Evolutionary conservation across 345 rosid species (phyloP).

Genomic region (Citrus unshiu): DNA sequence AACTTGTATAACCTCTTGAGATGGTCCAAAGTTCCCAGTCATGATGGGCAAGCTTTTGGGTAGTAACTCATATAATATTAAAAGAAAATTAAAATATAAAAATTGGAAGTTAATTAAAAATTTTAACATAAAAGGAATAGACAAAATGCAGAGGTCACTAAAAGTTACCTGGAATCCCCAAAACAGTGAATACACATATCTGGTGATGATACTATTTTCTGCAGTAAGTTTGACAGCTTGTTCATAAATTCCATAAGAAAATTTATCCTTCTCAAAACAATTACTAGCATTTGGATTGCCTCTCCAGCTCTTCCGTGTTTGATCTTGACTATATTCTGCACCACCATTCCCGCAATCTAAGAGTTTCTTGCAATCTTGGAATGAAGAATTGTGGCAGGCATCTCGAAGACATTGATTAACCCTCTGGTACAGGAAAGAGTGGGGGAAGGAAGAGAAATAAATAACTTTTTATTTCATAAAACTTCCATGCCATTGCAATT

Average conservation of each 20-base stretch:
- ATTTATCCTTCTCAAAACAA: constrained; percentile 44
- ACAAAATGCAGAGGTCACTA: neutral
- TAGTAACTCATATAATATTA: neutral
- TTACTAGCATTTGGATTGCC: constrained; percentile 27
- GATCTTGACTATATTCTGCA: accelerated
- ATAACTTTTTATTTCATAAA: neutral
- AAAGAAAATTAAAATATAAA: neutral
- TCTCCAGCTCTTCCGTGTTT: constrained; percentile 26
- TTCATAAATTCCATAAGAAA: constrained; percentile 56
- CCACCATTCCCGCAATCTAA: constrained; percentile 53
- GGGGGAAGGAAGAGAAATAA: neutral
- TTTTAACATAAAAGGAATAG: neutral
- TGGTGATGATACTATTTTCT: constrained; percentile 30
- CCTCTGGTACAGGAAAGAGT: constrained; percentile 48
- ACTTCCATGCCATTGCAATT: neutral
- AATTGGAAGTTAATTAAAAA: neutral
- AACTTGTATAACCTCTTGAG: neutral
- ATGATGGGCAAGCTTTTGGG: neutral
- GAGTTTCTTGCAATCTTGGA: constrained; percentile 25
- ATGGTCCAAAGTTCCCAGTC: neutral
- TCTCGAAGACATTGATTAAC: constrained; percentile 78
- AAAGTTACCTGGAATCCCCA: constrained; percentile 92
- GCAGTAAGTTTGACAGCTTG: constrained; percentile 58
- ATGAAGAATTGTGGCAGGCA: constrained; percentile 37
- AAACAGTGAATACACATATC: constrained; percentile 74